phyloP scores from a whole-genome alignment of 1,284 basidiomycete genomes.

The Ustilago shanxiensis region DNA sequence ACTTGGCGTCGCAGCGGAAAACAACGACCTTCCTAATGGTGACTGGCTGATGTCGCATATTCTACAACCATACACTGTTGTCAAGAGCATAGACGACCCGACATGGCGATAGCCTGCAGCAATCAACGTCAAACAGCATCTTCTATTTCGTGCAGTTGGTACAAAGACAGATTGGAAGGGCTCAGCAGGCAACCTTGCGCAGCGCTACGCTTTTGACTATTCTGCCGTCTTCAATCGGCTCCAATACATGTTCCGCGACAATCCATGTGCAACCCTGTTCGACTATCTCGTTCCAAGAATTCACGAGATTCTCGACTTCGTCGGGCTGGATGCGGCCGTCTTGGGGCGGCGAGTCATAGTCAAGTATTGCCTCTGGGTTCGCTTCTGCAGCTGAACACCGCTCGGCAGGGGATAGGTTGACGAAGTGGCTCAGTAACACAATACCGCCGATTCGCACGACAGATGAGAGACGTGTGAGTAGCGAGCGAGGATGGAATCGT shows the following conservation, averaged over 20 bases:
- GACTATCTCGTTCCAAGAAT: slow-evolving; percentile 14
- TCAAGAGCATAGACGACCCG: slow-evolving; percentile 44
- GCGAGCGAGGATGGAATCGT: slow-evolving; percentile 40
- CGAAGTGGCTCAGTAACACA: slow-evolving; percentile 48
- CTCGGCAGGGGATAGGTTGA: slow-evolving; percentile 23
- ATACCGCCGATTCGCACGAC: slow-evolving; percentile 27
- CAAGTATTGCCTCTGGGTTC: slow-evolving; percentile 13
- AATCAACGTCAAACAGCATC: background rate
- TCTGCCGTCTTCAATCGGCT: slow-evolving; percentile 45
- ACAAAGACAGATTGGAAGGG: background rate
- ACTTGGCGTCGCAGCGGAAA: slow-evolving; percentile 46
- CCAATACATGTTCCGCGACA: slow-evolving; percentile 20
- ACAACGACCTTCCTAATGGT: slow-evolving; percentile 68
- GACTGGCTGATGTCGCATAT: slow-evolving; percentile 63
- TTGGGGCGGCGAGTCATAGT: slow-evolving; percentile 42
- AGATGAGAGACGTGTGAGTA: slow-evolving; percentile 17
- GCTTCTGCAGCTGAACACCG: background rate
- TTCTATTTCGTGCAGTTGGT: background rate
- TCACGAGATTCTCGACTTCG: slow-evolving; percentile 30
- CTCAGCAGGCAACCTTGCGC: slow-evolving; percentile 7
- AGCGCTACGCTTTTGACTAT: slow-evolving; percentile 38
- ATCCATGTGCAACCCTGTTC: slow-evolving; percentile 15
- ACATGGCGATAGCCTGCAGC: slow-evolving; percentile 22
- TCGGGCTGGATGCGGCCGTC: slow-evolving; percentile 39
- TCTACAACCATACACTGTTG: slow-evolving; percentile 48